Evolutionary conservation across 2,329 filamentous ascomycete species (phyloP), one percentile per base, ranked within the genome.

Genomic region (Alternaria rosae): DNA sequence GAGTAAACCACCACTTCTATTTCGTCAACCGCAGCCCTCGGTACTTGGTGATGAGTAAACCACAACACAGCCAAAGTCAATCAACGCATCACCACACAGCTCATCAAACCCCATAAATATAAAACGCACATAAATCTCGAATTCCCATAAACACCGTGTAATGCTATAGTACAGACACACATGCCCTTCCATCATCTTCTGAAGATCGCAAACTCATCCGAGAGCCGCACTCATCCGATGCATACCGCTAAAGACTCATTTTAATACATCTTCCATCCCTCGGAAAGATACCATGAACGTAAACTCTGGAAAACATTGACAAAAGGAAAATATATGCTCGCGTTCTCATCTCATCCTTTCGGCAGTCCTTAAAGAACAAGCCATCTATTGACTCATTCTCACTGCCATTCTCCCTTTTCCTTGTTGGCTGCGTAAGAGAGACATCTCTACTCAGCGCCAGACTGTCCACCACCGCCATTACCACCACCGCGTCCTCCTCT

Each of bases 401-500:
- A n/a, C n/a, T n/a, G n/a, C n/a, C n/a, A n/a, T n/a, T n/a, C n/a
- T n/a, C n/a, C n/a, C n/a, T n/a, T n/a, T n/a, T n/a, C n/a, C n/a
- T n/a, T n/a, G n/a, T n/a, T n/a, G n/a, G n/a, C n/a, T n/a, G n/a
- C n/a, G n/a, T n/a, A n/a, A n/a, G n/a, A n/a, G n/a, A n/a, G n/a
- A n/a, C 13, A 35, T n/a, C 13, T 10, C 17, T 57, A 61, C 41
- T 61, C 59, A 6, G 61, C 61, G n/a, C 57, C 65, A 42, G 55
- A 54, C 41, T 60, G 44, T 30, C 56, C 51, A n/a, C 57, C 51
- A 12, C 55, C 59, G 26, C 61, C 62, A 38, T 64, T 62, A 15
- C 64, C 68, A n/a, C 65, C 65, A 15, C 69, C 70, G 20, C 67
- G 55, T 21, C 73, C 69, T 42, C 73, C 74, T 15, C 76, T 64